Conservation (phyloP, 73 alveolate species). For the Diophrys appendiculata region DNA sequence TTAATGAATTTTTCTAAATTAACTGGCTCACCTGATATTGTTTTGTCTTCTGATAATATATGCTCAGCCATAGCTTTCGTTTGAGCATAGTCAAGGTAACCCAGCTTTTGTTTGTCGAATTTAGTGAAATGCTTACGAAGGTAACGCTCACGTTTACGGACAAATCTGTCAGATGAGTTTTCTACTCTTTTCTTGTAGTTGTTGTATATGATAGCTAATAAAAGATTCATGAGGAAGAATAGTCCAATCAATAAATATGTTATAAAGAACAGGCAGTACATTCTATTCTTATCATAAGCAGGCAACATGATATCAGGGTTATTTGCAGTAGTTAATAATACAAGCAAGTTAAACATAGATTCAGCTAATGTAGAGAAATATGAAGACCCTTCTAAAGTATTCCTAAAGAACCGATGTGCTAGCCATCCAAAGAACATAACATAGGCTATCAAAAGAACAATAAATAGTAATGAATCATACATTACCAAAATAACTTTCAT, state of each 20-base stretch:
- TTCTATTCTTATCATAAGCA: slow-evolving; percentile 1
- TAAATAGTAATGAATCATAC: slow-evolving; percentile 10
- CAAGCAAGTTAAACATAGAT: slow-evolving; percentile 23
- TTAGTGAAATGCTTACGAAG: slow-evolving; percentile 2
- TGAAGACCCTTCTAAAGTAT: slow-evolving; percentile 48
- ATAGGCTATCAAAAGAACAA: slow-evolving; percentile 4
- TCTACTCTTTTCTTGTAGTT: slow-evolving; percentile 41
- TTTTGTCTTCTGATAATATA: background rate
- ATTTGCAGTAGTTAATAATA: slow-evolving; percentile 57
- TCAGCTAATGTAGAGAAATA: slow-evolving; percentile 26
- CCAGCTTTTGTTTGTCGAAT: slow-evolving; percentile 33
- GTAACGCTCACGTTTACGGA: background rate
- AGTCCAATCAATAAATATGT: slow-evolving; percentile 8
- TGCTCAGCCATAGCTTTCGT: slow-evolving; percentile 9
- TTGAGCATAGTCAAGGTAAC: slow-evolving; percentile 35
- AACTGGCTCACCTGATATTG: background rate
- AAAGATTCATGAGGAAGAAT: slow-evolving; percentile 46
- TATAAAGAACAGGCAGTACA: slow-evolving; percentile 33
- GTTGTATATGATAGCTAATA: slow-evolving; percentile 51
- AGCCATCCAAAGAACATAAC: slow-evolving; percentile 11
- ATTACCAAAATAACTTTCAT: slow-evolving; percentile 19
- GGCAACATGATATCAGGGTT: slow-evolving; percentile 57
- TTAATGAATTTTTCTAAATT: background rate
- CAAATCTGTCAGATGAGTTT: background rate
- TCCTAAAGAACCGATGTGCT: background rate